Evolutionary conservation across 2,329 filamentous ascomycete genomes (phyloP), one percentile per base, ranked within the genome.

Genomic region (Exophiala viscosa): DNA sequence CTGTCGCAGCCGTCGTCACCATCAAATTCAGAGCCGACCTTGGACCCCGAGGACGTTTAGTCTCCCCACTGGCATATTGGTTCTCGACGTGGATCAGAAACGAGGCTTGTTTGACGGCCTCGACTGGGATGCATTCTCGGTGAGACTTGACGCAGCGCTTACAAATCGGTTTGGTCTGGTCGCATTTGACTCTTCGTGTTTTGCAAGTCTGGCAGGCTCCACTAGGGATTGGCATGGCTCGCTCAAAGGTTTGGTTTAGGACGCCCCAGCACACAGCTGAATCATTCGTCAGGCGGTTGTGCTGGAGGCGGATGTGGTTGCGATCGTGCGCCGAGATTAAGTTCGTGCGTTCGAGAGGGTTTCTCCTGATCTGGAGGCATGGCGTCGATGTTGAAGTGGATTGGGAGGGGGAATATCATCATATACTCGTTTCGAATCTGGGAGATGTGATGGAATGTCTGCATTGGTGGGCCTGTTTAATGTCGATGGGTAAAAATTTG

Each of bases 1-100:
- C 23, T 1, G 23, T 28, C 23, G 23, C 23, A 4, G 5, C 3
- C 5, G 5, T 28, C 23, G 3, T 4, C 23, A 7, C 5, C 2
- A 4, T 28, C 20, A 49, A 44, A 28, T 49, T 55, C 28, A 57
- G 20, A 32, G 35, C 60, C 35, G 64, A 59, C 18, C 65, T 64
- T 38, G 65, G 65, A 11, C 65, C 65, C 57, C 65, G 56, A n/a
- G 65, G 65, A 2, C 65, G 62, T 35, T 66, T 66, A 9, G 15
- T 50, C 18, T 58, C 46, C 5, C 65, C 65, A 34, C 61, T 65
- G 39, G 63, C 65, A 40, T 62, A 67, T 8, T 15, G 33, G 34
- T 65, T 67, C 51, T 67, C 65, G 43, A 57, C 35, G 41, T 65
- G 62, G 38, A 65, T 52, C 11, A 47, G 39, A n/a, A 58, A 53